Evolutionary conservation across 768 basidiomycete species (phyloP).

Genomic region (Daedaleopsis sinensis): DNA sequence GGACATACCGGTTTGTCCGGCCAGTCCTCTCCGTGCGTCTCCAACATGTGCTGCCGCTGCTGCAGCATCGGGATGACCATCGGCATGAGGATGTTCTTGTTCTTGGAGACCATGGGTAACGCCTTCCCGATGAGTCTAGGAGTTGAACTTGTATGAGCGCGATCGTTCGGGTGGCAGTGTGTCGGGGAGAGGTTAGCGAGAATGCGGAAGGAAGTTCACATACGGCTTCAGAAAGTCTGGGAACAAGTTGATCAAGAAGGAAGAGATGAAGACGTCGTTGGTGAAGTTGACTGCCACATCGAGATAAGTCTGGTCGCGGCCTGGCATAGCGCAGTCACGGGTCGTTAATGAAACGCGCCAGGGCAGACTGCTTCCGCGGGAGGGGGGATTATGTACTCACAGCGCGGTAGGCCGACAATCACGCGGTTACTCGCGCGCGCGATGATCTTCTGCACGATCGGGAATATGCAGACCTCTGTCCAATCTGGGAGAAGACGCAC

Average conservation of each 20-base stretch:
- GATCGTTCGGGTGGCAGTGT: not conserved
- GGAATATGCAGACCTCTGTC: slow-evolving; percentile 1
- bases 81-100: slow-evolving; percentile 3
- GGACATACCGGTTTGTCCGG: slow-evolving; percentile 18
- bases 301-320: slow-evolving; percentile 17
- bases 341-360: too few relatives aligned
- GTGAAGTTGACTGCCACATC: slow-evolving; percentile 20
- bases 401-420: slow-evolving; percentile 22
- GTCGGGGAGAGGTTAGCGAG: too few relatives aligned
- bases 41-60: slow-evolving; percentile 15
- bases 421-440: slow-evolving; percentile 23
- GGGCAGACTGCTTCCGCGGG: too few relatives aligned
- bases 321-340: not conserved
- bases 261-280: slow-evolving; percentile 18
- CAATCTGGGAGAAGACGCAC: not conserved
- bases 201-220: not conserved
- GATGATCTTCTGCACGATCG: slow-evolving; percentile 17
- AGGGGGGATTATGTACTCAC: slow-evolving; percentile 11
- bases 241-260: slow-evolving; percentile 18
- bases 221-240: slow-evolving; percentile 22
- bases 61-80: slow-evolving; percentile 18
- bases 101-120: slow-evolving; percentile 10
- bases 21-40: slow-evolving; percentile 15
- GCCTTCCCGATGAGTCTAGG: slow-evolving; percentile 2
- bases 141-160: not conserved